phyloP scores from a whole-genome alignment of 768 basidiomycete species.

The Mycena indigotica region DNA sequence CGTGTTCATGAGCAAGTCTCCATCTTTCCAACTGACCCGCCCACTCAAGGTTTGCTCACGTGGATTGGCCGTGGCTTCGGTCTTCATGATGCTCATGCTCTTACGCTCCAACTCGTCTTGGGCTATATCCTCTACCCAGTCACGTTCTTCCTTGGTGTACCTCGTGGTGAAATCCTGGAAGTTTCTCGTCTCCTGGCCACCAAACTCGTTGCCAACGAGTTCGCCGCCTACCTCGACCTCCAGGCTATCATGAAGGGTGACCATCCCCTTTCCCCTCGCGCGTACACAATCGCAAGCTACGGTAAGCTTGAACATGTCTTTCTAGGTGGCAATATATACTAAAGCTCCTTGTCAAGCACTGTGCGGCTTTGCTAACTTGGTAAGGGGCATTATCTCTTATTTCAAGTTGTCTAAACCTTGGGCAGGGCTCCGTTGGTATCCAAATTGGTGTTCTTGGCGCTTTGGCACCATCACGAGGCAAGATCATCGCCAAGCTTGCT shows the following conservation, averaged over 20 bases:
- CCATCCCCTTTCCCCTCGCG: conserved; percentile 67
- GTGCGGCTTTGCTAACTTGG: conserved; percentile 87
- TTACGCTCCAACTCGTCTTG: conserved; percentile 83
- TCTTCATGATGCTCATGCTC: conserved; percentile 52
- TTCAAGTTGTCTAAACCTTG: no score
- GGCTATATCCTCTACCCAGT: conserved; percentile 90
- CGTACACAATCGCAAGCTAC: conserved; percentile 82
- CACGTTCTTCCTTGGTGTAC: conserved; percentile 80
- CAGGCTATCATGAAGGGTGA: conserved; percentile 46
- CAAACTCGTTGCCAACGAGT: conserved; percentile 88
- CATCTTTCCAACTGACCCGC: neutral
- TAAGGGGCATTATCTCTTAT: neutral
- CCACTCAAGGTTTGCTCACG: conserved; percentile 54
- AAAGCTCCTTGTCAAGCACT: conserved; percentile 49
- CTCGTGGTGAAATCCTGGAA: conserved; percentile 75
- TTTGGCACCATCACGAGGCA: conserved; percentile 68
- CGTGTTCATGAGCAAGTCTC: neutral
- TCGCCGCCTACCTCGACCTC: conserved; percentile 72
- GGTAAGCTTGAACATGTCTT: neutral
- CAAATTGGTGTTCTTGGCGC: conserved; percentile 77
- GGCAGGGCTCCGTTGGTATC: conserved; percentile 85
- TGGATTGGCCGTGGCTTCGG: conserved; percentile 90
- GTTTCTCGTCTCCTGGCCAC: conserved; percentile 83
- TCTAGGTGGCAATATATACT: neutral
- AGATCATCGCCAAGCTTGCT: conserved; percentile 70